Conservation (phyloP, 1,284 basidiomycete genomes). For the Gymnopus androsaceus region DNA sequence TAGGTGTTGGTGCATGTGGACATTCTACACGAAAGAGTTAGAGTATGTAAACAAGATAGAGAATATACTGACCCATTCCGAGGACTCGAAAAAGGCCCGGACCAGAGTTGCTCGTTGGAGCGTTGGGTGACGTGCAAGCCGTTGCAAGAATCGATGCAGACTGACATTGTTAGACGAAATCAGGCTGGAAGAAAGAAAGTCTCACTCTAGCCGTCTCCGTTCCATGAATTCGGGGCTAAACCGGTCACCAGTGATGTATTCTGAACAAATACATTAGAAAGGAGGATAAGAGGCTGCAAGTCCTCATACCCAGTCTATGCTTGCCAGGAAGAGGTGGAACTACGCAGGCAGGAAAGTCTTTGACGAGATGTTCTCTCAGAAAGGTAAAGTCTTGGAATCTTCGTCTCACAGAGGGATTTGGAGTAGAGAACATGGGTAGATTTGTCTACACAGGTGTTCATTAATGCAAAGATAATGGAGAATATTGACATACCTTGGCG, state of each 20-base stretch:
- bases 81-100: constrained; percentile 91
- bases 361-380: constrained; percentile 83
- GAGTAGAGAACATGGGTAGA: constrained; percentile 76
- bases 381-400: constrained; percentile 98
- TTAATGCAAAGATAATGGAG: constrained; percentile 10
- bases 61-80: constrained; percentile 86
- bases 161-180: constrained; percentile 41
- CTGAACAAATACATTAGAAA: constrained; percentile 42
- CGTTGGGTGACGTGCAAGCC: constrained; percentile 90
- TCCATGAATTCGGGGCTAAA: constrained; percentile 98
- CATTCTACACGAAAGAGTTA: constrained; percentile 57
- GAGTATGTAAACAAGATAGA: constrained; percentile 3
- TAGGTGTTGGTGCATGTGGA: constrained; percentile 93
- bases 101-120: constrained; percentile 90
- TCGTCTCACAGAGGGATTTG: constrained; percentile 74
- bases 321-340: constrained; percentile 97
- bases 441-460: constrained; percentile 60
- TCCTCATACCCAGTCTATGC: constrained; percentile 79
- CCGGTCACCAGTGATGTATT: constrained; percentile 96
- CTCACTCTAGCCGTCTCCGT: constrained; percentile 85
- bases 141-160: constrained; percentile 90
- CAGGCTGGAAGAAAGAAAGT: constrained; percentile 10
- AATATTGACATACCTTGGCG: constrained; percentile 69
- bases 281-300: neutral
- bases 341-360: constrained; percentile 95